Evolutionary conservation across 345 rosid species (phyloP), one percentile per base, ranked within the genome.

Genomic region (Citrus cavaleriei): DNA sequence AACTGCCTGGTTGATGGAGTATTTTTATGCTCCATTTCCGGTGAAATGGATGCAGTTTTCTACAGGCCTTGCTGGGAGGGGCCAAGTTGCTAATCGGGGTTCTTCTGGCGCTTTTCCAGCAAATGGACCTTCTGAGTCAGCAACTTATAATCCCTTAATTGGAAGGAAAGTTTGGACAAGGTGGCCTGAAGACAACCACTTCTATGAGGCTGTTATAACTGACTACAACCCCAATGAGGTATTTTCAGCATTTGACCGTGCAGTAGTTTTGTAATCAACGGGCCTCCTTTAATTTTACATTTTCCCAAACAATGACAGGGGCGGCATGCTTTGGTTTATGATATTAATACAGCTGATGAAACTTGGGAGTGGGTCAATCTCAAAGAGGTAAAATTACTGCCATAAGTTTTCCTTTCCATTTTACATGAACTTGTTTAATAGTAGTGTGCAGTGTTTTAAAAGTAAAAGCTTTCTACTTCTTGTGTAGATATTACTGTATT

Each of bases 281-380:
- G 35, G 59, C 64, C 72, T 75, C 30, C 40, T 79, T 79, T 81
- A 69, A 89, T 78, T 49, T 54, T 59, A 28, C 57, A 18, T 64
- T 78, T 35, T 80, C 74, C 61, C 75, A 28, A 59, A 72, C 61
- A 49, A 87, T 85, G 46, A 78, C 80, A 96, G 98, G 99, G 98
- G 40, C 87, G 78, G 64, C 98, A 96, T 91, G 95, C 92, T 81
- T 87, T 96, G 89, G 95, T 96, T 79, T 96, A 96, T 86, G 99
- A 93, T 80, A 91, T 90, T 16, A 86, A 87, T 80, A 88, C 98
- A 18, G 84, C 81, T 27, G 82, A 87, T 79, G 98, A 94, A 91
- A 91, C 98, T 12, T 92, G 93, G 95, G 98, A 96, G 84, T 94
- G 97, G 98, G 97, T 96, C 81, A 87, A 96, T 88, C 98, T 94